These are phyloP conservation scores for Zoysia matrella DNA, from an alignment of 202 grass and related monocot genomes.

Conservation along the genomic window DNA sequence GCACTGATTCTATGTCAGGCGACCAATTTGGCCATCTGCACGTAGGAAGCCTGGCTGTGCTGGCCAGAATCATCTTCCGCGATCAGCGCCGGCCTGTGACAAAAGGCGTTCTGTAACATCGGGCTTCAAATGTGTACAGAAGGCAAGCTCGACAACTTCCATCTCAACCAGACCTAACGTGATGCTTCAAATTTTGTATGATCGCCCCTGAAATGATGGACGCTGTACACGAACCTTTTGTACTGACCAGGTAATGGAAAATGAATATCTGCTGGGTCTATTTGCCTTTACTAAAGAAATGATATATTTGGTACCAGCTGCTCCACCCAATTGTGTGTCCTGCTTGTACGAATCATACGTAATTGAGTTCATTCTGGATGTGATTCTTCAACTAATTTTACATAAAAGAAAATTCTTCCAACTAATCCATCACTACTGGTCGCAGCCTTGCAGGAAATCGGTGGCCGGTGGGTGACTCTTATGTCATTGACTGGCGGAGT, in stretches of 20 bases:
- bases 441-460: too few species aligned
- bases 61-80: too few species aligned
- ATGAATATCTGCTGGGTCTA: not conserved
- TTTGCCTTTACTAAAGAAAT: constrained; percentile 36
- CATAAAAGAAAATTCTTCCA: too few species aligned
- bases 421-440: not conserved
- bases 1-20: not conserved
- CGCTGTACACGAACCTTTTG: not conserved
- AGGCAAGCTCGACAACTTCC: not conserved
- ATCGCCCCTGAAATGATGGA: not conserved
- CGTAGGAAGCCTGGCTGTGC: not conserved
- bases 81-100: not conserved
- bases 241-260: not conserved
- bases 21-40: not conserved
- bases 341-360: not conserved
- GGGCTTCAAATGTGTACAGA: not conserved
- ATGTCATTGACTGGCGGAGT: not conserved
- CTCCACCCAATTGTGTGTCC: not conserved
- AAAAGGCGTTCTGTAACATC: too few species aligned
- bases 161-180: not conserved
- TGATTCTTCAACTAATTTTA: constrained; percentile 14
- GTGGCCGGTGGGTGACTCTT: not conserved
- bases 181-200: not conserved
- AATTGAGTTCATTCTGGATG: constrained; percentile 8
- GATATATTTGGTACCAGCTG: constrained; percentile 10